These are phyloP conservation scores for Hemileia vastatrix DNA, from an alignment of 1,284 basidiomycete species.

Conservation along the genomic window DNA sequence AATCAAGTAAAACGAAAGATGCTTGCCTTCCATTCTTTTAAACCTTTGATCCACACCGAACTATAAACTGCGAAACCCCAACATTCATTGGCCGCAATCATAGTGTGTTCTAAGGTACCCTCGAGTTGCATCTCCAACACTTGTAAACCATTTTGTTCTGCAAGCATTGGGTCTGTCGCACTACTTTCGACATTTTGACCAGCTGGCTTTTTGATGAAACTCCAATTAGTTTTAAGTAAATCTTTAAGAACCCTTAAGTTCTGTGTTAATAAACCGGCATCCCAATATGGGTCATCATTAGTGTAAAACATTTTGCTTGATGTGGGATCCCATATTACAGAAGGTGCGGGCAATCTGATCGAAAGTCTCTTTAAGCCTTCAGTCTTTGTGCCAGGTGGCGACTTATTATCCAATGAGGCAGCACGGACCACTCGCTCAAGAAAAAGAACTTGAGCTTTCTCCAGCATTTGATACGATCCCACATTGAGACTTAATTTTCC, in stretches of 20 bases:
- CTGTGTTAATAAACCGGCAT: neutral
- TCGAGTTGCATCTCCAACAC: conserved; percentile 16
- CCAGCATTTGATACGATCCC: neutral
- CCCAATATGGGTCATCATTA: conserved; percentile 16
- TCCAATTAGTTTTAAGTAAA: no score
- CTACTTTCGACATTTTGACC: neutral
- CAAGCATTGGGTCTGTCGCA: neutral
- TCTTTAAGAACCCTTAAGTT: conserved; percentile 9
- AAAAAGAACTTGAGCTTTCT: conserved; percentile 9
- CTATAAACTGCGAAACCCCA: conserved; percentile 13
- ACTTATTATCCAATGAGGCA: neutral
- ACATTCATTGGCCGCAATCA: conserved; percentile 7
- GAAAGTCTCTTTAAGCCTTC: neutral
- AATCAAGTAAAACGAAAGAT: neutral
- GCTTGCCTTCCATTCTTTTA: no score
- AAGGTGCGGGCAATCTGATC: conserved; percentile 1
- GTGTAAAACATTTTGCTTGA: conserved; percentile 2
- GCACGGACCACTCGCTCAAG: conserved; percentile 5
- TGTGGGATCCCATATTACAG: conserved; percentile 4
- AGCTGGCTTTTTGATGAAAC: conserved; percentile 4
- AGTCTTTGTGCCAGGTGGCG: neutral
- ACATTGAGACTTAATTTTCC: conserved; percentile 3
- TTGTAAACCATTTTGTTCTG: neutral
- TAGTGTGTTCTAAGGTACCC: conserved; percentile 14
- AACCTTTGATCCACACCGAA: no score